A percentile compares a stretch with the other conserved stretches of the same genome.
Conservation (phyloP, 169 alveolate species). For the Plasmodium knowlesi region DNA sequence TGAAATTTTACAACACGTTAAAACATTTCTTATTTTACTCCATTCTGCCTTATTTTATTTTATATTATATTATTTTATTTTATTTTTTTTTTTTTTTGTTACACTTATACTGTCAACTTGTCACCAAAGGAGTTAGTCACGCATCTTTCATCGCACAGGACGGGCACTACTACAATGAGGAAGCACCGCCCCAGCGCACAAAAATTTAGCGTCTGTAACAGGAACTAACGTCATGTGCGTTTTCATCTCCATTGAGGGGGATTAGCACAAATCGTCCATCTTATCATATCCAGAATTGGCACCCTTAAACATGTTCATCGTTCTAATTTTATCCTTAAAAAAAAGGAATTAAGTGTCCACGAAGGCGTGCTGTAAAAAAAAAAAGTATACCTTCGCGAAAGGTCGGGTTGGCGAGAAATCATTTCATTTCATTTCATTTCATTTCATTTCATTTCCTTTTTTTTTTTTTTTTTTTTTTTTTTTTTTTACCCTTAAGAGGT, state of each 20-base stretch:
- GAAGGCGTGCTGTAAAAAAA: background rate
- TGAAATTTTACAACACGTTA: background rate
- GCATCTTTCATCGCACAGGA: background rate
- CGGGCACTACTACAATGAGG: background rate
- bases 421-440: too few species aligned
- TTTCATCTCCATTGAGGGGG: background rate
- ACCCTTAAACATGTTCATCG: background rate
- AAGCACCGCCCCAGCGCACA: background rate
- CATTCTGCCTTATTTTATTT: background rate
- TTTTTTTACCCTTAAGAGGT: background rate
- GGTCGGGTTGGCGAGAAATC: background rate
- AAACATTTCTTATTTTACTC: background rate
- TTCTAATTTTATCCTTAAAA: background rate
- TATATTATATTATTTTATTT: too few species aligned
- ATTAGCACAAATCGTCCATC: background rate
- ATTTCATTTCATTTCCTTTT: too few species aligned
- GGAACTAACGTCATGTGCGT: background rate
- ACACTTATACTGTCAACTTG: background rate
- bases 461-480: constrained; percentile 4
- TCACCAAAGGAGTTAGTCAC: background rate
- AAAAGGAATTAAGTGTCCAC: background rate
- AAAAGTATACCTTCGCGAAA: background rate
- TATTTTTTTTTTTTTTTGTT: background rate
- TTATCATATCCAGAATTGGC: background rate
- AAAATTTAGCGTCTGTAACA: background rate